Conservation (phyloP, 192 early-diverging fungal species). For the Coemansia sp. region DNA sequence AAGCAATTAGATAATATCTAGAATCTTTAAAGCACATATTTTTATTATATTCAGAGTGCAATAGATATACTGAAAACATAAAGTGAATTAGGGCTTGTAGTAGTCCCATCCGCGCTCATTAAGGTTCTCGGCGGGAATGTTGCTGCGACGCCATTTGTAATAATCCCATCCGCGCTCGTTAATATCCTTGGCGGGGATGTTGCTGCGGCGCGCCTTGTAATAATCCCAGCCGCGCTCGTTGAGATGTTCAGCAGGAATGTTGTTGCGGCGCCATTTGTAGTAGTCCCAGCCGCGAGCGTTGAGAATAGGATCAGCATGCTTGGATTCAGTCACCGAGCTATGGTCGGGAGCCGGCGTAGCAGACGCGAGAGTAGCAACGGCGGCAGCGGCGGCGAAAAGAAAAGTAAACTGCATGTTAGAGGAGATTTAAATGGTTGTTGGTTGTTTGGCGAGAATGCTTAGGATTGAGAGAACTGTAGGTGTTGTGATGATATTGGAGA, state of each 20-base stretch:
- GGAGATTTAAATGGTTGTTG: background rate
- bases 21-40: background rate
- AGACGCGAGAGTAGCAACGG: background rate
- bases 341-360: background rate
- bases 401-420: background rate
- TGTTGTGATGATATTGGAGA: background rate
- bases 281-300: background rate
- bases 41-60: background rate
- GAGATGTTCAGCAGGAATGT: background rate
- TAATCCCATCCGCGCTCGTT: background rate
- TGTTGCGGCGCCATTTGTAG: background rate
- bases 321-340: background rate
- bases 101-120: background rate
- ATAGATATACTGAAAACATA: background rate
- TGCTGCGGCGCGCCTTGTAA: background rate
- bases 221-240: background rate
- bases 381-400: background rate
- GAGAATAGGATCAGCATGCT: background rate
- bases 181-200: background rate
- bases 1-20: background rate
- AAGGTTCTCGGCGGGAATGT: background rate
- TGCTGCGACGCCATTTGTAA: background rate
- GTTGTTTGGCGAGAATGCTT: background rate
- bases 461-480: background rate
- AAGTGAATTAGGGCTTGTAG: background rate